Evolutionary conservation across 805 yeast genomes (phyloP).

Genomic region (Suhomyces faveliae): DNA sequence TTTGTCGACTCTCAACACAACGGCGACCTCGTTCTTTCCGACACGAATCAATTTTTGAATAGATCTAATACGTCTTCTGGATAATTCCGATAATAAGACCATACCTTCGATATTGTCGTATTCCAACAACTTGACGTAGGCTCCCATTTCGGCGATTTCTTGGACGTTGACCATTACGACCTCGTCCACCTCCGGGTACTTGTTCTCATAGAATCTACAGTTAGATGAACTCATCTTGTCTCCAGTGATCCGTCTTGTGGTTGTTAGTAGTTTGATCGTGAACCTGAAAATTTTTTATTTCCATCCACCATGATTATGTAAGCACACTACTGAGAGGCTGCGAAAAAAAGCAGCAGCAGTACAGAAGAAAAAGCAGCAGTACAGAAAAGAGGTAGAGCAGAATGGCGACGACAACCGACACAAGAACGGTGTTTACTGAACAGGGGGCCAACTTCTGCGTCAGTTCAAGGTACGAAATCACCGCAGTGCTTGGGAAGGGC

Average conservation of each 20-base stretch:
- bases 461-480: slow-evolving; percentile 58
- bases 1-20: slow-evolving; percentile 95
- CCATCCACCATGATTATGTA: slow-evolving; percentile 1
- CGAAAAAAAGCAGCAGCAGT: not conserved
- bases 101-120: slow-evolving; percentile 98
- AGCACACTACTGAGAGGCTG: not conserved
- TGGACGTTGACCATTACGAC: slow-evolving; percentile 99
- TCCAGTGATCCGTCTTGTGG: not conserved
- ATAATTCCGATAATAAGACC: slow-evolving; percentile 92
- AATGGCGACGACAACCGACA: not conserved
- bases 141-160: slow-evolving; percentile 99
- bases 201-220: slow-evolving; percentile 97
- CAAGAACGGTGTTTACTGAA: slow-evolving; percentile 6
- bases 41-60: slow-evolving; percentile 97
- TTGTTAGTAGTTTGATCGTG: not conserved
- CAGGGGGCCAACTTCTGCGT: slow-evolving; percentile 61
- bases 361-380: not conserved
- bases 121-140: slow-evolving; percentile 92
- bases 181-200: slow-evolving; percentile 98
- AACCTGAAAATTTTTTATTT: slow-evolving; percentile 1
- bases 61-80: slow-evolving; percentile 98
- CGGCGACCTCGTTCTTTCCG: slow-evolving; percentile 97
- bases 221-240: slow-evolving; percentile 73
- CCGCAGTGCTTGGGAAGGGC: slow-evolving; percentile 71
- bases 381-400: not conserved